Percentiles rank a stretch among this genome's conserved stretches.
Conservation (phyloP, 1,284 basidiomycete species). For the Leccinum solheimii region DNA sequence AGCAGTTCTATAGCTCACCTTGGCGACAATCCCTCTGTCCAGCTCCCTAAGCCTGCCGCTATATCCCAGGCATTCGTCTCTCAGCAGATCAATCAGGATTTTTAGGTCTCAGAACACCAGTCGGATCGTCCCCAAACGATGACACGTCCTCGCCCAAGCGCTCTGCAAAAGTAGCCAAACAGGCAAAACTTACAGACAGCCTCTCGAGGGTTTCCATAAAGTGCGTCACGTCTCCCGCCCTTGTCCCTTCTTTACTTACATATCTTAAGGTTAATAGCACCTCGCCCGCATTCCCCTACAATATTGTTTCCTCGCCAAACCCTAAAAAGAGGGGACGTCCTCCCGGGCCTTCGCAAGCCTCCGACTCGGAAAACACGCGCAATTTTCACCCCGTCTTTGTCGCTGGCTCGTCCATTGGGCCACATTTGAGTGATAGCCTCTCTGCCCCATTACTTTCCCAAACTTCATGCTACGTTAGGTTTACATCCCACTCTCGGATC, state of each 20-base stretch:
- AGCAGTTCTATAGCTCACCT: conserved; percentile 21
- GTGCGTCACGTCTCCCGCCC: conserved; percentile 28
- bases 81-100: conserved; percentile 54
- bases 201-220: conserved; percentile 44
- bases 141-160: conserved; percentile 53
- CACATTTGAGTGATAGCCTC: conserved; percentile 53
- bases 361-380: conserved; percentile 19
- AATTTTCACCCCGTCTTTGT: conserved; percentile 22
- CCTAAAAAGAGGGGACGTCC: conserved; percentile 17
- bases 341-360: conserved; percentile 17
- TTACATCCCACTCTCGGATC: conserved; percentile 54
- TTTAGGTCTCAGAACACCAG: conserved; percentile 54
- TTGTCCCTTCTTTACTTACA: conserved; percentile 5
- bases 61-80: conserved; percentile 36
- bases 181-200: conserved; percentile 42
- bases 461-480: conserved; percentile 56
- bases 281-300: neutral
- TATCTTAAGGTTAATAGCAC: conserved; percentile 39
- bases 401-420: conserved; percentile 30
- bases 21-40: conserved; percentile 28
- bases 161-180: conserved; percentile 36
- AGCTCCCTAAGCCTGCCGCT: conserved; percentile 13
- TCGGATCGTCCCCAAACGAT: conserved; percentile 49
- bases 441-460: conserved; percentile 47
- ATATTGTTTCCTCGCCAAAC: conserved; percentile 8